A percentile compares a stretch with the other conserved stretches of the same genome.
Evolutionary conservation across 2,329 filamentous ascomycete species (phyloP).

Genomic region (Scedosporium apiospermum): DNA sequence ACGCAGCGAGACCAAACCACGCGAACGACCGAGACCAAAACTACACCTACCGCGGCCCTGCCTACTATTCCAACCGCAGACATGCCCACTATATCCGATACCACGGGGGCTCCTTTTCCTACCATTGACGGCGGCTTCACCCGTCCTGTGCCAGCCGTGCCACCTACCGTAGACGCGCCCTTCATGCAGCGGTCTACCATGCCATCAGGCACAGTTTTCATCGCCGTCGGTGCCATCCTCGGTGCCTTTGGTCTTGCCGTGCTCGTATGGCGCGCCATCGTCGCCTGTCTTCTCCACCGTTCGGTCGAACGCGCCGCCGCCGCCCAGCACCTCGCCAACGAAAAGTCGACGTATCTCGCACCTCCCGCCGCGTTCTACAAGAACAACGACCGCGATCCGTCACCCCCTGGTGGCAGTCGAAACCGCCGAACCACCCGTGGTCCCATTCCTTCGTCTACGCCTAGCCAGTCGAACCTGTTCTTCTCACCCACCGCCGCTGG

Average conservation of each 20-base stretch:
- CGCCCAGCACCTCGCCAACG: slow-evolving; percentile 59
- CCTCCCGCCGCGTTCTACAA: slow-evolving; percentile 54
- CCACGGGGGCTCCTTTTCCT: background rate
- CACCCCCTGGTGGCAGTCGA: slow-evolving; percentile 39
- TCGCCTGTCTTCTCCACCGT: slow-evolving; percentile 85
- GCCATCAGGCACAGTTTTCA: slow-evolving; percentile 90
- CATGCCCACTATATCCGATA: slow-evolving; percentile 9
- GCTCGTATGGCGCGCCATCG: slow-evolving; percentile 76
- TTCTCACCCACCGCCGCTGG: slow-evolving; percentile 84
- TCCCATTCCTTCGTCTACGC: slow-evolving; percentile 43
- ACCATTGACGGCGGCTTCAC: slow-evolving; percentile 29
- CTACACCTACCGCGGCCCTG: slow-evolving; percentile 11
- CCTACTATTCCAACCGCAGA: slow-evolving; percentile 14
- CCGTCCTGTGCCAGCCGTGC: slow-evolving; percentile 66
- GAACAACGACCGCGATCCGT: slow-evolving; percentile 49
- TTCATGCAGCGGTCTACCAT: slow-evolving; percentile 83
- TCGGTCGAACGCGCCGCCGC: slow-evolving; percentile 81
- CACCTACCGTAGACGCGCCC: slow-evolving; percentile 73
- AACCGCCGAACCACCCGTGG: slow-evolving; percentile 42
- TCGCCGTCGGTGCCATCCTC: slow-evolving; percentile 80
- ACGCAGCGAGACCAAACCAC: slow-evolving; percentile 3
- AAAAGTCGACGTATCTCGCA: slow-evolving; percentile 55
- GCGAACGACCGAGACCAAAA: background rate
- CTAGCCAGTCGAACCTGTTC: slow-evolving; percentile 67
- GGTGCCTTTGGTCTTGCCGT: slow-evolving; percentile 76